phyloP scores from a whole-genome alignment of 805 yeast genomes.

The Saccharomyces kudriavzevii region DNA sequence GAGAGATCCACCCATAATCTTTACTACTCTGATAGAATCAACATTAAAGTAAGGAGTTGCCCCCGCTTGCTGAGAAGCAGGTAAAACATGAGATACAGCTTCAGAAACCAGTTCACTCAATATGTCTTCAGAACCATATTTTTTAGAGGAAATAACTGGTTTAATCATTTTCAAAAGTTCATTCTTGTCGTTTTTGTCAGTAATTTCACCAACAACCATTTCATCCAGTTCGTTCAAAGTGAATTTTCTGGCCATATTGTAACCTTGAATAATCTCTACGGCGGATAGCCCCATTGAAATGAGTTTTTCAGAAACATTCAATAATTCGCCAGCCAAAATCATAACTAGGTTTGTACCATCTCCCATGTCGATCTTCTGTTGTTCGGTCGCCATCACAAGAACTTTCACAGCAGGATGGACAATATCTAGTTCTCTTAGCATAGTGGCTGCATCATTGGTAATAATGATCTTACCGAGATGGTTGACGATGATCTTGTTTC shows the following conservation, averaged over 20 bases:
- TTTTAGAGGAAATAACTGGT: conserved; percentile 89
- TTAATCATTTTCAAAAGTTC: conserved; percentile 65
- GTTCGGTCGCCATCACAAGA: conserved; percentile 91
- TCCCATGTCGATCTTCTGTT: conserved; percentile 96
- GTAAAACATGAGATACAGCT: conserved; percentile 72
- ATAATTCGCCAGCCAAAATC: conserved; percentile 85
- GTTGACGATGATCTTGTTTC: conserved; percentile 92
- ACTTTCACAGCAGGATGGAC: conserved; percentile 97
- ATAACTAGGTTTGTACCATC: conserved; percentile 90
- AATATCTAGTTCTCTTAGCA: conserved; percentile 84
- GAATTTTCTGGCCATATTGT: conserved; percentile 73
- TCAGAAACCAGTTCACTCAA: conserved; percentile 74
- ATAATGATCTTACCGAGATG: conserved; percentile 76
- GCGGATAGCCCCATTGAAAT: conserved; percentile 80
- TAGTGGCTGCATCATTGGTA: conserved; percentile 97
- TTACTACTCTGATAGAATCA: conserved; percentile 90
- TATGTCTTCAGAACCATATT: conserved; percentile 77
- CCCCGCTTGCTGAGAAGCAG: conserved; percentile 28
- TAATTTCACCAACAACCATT: conserved; percentile 46
- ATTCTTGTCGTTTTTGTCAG: conserved; percentile 41
- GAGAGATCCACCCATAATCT: conserved; percentile 87
- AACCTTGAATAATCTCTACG: conserved; percentile 89
- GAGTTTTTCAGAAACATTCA: conserved; percentile 79
- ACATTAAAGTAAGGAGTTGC: conserved; percentile 55
- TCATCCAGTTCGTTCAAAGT: conserved; percentile 61